A percentile compares a stretch with the other conserved stretches of the same genome.
Evolutionary conservation across 1,284 basidiomycete species (phyloP).

Genomic region (Waitea zeae): DNA sequence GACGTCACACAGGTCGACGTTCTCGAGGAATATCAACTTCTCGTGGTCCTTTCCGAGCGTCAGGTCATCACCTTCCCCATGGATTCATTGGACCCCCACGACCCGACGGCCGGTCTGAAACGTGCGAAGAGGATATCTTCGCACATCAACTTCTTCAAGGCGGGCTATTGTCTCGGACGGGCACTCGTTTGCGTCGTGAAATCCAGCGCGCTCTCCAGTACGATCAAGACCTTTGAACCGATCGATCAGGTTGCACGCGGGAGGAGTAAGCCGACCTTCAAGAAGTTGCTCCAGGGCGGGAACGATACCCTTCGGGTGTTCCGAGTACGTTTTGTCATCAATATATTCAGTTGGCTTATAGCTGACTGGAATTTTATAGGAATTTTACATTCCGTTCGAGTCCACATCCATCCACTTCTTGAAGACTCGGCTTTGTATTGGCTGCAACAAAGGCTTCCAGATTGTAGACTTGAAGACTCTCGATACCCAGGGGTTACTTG

Average conservation of each 20-base stretch:
- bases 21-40: constrained; percentile 88
- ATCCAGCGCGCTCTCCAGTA: constrained; percentile 84
- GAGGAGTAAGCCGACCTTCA: constrained; percentile 83
- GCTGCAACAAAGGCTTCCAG: constrained; percentile 97
- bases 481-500: constrained; percentile 91
- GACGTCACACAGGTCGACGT: constrained; percentile 95
- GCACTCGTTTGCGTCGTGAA: constrained; percentile 98
- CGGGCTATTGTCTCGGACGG: constrained; percentile 81
- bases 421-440: constrained; percentile 95
- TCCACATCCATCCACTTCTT: constrained; percentile 95
- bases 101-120: constrained; percentile 83
- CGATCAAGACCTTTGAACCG: constrained; percentile 95
- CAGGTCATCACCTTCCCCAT: constrained; percentile 95
- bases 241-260: constrained; percentile 70
- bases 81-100: constrained; percentile 81
- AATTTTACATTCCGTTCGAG: constrained; percentile 98
- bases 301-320: constrained; percentile 92
- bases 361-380: constrained; percentile 41
- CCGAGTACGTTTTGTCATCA: too few relatives aligned
- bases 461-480: constrained; percentile 96
- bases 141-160: constrained; percentile 97
- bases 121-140: constrained; percentile 91
- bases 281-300: constrained; percentile 83
- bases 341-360: neutral
- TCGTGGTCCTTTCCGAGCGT: constrained; percentile 93